Base-by-base conservation (phyloP, 2,329 filamentous ascomycete species). In the Pestalotiopsis sp. region DNA sequence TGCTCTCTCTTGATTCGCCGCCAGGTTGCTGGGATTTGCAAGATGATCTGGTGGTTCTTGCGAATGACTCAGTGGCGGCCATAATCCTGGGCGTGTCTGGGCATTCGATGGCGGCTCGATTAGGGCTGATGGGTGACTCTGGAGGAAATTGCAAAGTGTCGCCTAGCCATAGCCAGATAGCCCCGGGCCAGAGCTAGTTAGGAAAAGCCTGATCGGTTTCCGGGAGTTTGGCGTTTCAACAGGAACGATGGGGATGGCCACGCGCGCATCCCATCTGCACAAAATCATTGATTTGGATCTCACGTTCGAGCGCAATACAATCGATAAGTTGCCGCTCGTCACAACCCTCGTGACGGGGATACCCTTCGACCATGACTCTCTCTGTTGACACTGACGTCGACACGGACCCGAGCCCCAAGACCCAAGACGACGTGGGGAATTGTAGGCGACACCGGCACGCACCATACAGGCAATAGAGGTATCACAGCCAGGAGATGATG, bases 261-360 rank as follows among this genome's bases (percentile, higher is more conserved):
- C 45, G 20, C 17, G 45, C 45, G 20, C 41, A 49, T 52, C 45
- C 45, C 45, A 23, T 52, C 17, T 17, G 20, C 14, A n/a, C 17
- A n/a, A 7, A 52, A 20, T 17, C 9, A 9, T 9, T 11, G 20
- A 20, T 52, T 52, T 52, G 17, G 5, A n/a, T n/a, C 17, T 23
- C 20, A n/a, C 7, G 17, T 52, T 6, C 20, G 6, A n/a, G 17
- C 25, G 62, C 62, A 65, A 13, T 49, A 40, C n/a, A 65, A 65
- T 65, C 62, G 62, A 65, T 65, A 65, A 65, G 62, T 56, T 52
- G 31, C 60, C 60, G 60, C 57, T 60, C 31, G 45, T 20, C 45
- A 52, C 45, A n/a, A 20, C 7, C 45, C 45, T 52, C 45, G 45
- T 52, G 45, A n/a, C 45, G n/a, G n/a, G 45, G 45, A n/a, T 52